phyloP scores from a whole-genome alignment of 1,284 basidiomycete species.

The Heterobasidion irregulare region DNA sequence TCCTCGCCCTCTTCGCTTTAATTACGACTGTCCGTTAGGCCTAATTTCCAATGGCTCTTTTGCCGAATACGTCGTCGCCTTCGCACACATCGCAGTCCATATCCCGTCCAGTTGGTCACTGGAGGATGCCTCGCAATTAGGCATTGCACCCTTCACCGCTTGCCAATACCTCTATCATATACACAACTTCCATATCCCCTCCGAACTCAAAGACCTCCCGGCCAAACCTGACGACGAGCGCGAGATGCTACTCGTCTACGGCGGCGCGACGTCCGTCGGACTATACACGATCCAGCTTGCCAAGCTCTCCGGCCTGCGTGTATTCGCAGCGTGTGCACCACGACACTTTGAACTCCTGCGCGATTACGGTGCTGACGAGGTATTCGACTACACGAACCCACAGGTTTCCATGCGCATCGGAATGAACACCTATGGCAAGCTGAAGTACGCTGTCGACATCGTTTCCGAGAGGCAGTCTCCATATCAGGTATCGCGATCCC shows the following conservation, averaged over 20 bases:
- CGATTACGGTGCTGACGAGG: constrained; percentile 27
- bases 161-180: constrained; percentile 20
- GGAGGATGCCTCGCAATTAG: constrained; percentile 23
- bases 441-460: constrained; percentile 21
- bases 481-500: constrained; percentile 14
- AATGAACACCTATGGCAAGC: constrained; percentile 16
- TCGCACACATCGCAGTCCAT: constrained; percentile 16
- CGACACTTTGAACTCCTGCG: constrained; percentile 22
- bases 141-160: constrained; percentile 20
- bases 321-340: constrained; percentile 30
- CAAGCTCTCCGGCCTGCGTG: constrained; percentile 25
- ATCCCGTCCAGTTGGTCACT: constrained; percentile 21
- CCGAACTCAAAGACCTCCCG: constrained; percentile 5
- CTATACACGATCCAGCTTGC: constrained; percentile 33
- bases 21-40: background rate
- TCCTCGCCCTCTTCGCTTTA: background rate
- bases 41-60: constrained; percentile 17
- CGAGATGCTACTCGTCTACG: constrained; percentile 23
- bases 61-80: constrained; percentile 23
- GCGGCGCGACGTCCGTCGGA: constrained; percentile 25
- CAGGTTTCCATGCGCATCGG: constrained; percentile 16
- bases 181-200: constrained; percentile 8
- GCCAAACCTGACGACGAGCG: background rate
- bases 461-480: constrained; percentile 17
- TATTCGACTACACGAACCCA: constrained; percentile 27